Percentiles rank a stretch among this genome's conserved stretches.
phyloP scores from a whole-genome alignment of 495 filamentous ascomycete species.

The Penicillium bovifimosum region DNA sequence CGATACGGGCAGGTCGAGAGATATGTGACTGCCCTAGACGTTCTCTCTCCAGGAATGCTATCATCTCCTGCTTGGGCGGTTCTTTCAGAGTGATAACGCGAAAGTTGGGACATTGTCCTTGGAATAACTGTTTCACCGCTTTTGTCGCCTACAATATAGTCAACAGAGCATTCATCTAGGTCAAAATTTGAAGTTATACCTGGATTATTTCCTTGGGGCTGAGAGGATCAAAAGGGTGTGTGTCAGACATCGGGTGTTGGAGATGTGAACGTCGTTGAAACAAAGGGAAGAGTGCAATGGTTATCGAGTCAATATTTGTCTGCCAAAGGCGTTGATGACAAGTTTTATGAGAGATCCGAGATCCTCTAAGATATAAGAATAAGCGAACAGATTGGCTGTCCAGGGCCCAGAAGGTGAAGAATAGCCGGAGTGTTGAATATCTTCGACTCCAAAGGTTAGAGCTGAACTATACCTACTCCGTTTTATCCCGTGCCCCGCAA shows the following conservation, averaged over 20 bases:
- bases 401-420: constrained; percentile 16
- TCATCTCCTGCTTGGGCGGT: constrained; percentile 23
- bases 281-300: no score
- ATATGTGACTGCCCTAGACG: constrained; percentile 2
- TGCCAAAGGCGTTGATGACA: neutral
- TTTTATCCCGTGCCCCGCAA: no score
- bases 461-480: neutral
- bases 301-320: neutral
- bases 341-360: constrained; percentile 3
- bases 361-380: constrained; percentile 25
- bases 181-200: neutral
- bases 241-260: neutral
- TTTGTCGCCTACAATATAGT: constrained; percentile 6
- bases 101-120: constrained; percentile 10
- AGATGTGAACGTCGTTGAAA: no score
- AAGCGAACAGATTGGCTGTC: constrained; percentile 7
- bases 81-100: constrained; percentile 24
- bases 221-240: constrained; percentile 28
- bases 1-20: constrained; percentile 14
- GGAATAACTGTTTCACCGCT: constrained; percentile 6
- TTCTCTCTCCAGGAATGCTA: constrained; percentile 23
- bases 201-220: constrained; percentile 19
- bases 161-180: neutral
- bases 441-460: neutral
- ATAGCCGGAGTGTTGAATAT: constrained; percentile 13